These are phyloP conservation scores for Purshia tridentata DNA, from an alignment of 306 rosid species.

Conservation along the genomic window DNA sequence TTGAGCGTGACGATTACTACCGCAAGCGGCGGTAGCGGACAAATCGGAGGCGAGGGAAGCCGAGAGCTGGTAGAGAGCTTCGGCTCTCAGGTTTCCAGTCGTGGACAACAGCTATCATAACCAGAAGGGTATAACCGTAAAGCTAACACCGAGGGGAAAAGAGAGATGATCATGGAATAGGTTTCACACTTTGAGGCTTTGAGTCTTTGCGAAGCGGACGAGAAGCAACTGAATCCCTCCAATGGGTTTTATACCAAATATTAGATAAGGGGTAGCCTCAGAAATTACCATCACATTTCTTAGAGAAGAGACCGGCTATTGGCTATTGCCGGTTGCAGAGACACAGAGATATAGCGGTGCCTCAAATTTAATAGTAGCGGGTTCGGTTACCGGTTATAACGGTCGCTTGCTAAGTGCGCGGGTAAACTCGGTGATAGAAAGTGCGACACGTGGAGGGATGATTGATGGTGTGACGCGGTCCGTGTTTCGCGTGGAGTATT, in stretches of 20 bases:
- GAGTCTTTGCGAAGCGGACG: neutral
- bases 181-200: neutral
- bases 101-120: slow-evolving; percentile 42
- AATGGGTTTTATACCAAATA: slow-evolving; percentile 17
- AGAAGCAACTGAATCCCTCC: neutral
- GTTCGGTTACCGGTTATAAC: too few species aligned
- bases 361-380: too few species aligned
- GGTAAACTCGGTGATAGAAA: neutral
- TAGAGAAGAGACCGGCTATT: slow-evolving; percentile 17
- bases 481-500: neutral
- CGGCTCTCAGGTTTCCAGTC: slow-evolving; percentile 48
- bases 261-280: neutral
- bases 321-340: slow-evolving; percentile 13
- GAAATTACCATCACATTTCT: neutral
- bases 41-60: slow-evolving; percentile 57
- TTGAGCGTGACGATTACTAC: slow-evolving; percentile 7
- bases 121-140: slow-evolving; percentile 33
- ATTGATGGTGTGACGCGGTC: neutral
- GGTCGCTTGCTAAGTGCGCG: too few species aligned
- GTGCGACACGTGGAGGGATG: slow-evolving; percentile 36
- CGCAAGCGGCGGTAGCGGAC: slow-evolving; percentile 60
- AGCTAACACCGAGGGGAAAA: neutral
- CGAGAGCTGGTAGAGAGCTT: slow-evolving; percentile 55
- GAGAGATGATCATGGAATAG: neutral
- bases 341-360: too few species aligned